A percentile compares a stretch with the other conserved stretches of the same genome.
Conservation (phyloP, 164 flowering plant genomes). For the Kingdonia uniflora region DNA sequence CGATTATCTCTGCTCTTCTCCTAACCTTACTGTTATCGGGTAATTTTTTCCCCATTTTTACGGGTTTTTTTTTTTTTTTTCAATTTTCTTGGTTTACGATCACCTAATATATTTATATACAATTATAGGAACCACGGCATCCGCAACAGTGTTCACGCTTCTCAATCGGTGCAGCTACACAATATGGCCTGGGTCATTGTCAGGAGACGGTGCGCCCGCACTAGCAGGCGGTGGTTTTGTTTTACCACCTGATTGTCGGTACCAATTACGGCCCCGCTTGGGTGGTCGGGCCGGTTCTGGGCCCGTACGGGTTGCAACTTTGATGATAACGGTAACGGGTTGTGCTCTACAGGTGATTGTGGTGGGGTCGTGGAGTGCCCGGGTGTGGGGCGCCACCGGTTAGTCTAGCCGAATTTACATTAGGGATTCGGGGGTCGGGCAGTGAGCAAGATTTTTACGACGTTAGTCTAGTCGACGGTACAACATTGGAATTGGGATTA, state of each 20-base stretch:
- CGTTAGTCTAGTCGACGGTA: conserved; percentile 90
- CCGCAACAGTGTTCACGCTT: conserved; percentile 51
- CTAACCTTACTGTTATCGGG: not conserved
- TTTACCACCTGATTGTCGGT: conserved; percentile 33
- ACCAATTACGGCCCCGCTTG: conserved; percentile 46
- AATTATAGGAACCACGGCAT: conserved; percentile 13
- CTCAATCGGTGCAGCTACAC: conserved; percentile 53
- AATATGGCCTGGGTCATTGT: conserved; percentile 78
- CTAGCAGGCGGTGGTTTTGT: conserved; percentile 57
- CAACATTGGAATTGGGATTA: conserved; percentile 62
- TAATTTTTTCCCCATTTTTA: not conserved
- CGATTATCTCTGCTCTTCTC: not conserved
- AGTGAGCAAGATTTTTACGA: conserved; percentile 74
- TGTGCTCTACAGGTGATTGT: conserved; percentile 82
- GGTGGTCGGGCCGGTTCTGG: conserved; percentile 97
- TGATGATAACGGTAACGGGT: conserved; percentile 49
- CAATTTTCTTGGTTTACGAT: too few species aligned
- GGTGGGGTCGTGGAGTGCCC: conserved; percentile 37
- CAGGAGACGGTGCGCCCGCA: conserved; percentile 42
- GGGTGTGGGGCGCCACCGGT: conserved; percentile 63
- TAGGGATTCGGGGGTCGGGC: conserved; percentile 17
- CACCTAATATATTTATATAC: not conserved
- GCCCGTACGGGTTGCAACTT: conserved; percentile 81
- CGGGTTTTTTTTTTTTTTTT: too few species aligned
- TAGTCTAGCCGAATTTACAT: conserved; percentile 76